Base-by-base conservation (phyloP, 148 eudicot species). In the Pharnaceum exiguum region DNA sequence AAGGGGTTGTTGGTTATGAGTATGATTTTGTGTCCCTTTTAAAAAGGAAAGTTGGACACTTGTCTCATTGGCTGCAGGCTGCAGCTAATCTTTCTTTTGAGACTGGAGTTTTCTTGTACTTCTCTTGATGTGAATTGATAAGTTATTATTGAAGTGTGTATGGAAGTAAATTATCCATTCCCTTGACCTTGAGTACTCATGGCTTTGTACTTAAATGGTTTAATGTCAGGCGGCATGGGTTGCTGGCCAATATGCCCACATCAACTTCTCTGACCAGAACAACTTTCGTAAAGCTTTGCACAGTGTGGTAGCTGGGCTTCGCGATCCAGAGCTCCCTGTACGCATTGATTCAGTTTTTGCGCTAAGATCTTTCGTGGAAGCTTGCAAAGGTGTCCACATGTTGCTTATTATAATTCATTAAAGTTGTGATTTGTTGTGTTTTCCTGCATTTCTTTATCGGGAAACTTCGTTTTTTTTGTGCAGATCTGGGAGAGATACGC, bases 191-290 rank as follows among this genome's bases (percentile, higher is more conserved):
- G 21, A 21, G 18, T 45, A 22, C 10, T n/a, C 1, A 8, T 24
- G 24, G 3, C 18, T 36, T 12, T 10, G 15, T 21, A 22, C 3
- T 25, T 15, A 18, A 30, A 3, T 15, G 28, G 37, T 30, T 31
- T 38, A 52, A 61, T 66, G 37, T 56, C 68, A 94, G 99, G 99
- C 95, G 5, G 95, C 99, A 10, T 94, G 99, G 99, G 99, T 94
- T 83, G 95, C 99, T 22, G 99, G 99, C 65, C 95, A 94, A 60
- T 94, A 94, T 82, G 99, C 99, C 42, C 95, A 89, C 57, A 77
- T 94, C 55, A 82, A 67, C 51, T 94, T 94, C 73, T 70, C 84
- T 13, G 96, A 94, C 51, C 87, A 90, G 44, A 82, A 82, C 64
- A 94, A 89, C 77, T 94, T 94, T 59, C 89, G 85, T 11, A 79